Evolutionary conservation across 2,329 filamentous ascomycete genomes (phyloP).

Genomic region (Monosporascus sp.): DNA sequence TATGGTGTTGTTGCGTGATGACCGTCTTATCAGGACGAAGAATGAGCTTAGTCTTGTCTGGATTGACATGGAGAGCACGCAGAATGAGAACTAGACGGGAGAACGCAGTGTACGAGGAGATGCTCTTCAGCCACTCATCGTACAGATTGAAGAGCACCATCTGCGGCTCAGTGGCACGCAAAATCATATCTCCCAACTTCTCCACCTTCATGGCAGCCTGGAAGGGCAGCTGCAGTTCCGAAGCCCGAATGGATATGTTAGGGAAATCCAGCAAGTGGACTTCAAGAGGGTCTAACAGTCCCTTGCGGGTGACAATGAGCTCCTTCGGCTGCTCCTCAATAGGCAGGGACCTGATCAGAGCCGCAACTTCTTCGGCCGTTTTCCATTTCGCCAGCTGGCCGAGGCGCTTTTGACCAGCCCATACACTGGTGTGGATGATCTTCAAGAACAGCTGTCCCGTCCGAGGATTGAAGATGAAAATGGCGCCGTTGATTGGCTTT

Average conservation of each 20-base stretch:
- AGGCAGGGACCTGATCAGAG: conserved; percentile 87
- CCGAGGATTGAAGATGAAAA: conserved; percentile 99
- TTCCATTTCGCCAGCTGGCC: conserved; percentile 99
- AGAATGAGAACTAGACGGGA: conserved; percentile 91
- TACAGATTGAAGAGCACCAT: conserved; percentile 99
- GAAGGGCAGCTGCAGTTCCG: conserved; percentile 94
- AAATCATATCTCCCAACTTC: conserved; percentile 98
- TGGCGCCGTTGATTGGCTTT: conserved; percentile 98
- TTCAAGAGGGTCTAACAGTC: conserved; percentile 91
- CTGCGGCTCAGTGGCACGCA: conserved; percentile 96
- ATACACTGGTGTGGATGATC: conserved; percentile 98
- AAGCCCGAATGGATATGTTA: conserved; percentile 97
- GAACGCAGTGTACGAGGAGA: conserved; percentile 97
- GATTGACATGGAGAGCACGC: conserved; percentile 92
- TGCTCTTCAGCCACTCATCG: conserved; percentile 97
- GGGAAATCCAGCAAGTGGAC: conserved; percentile 97
- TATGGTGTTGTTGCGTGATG: conserved; percentile 97
- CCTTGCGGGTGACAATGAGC: conserved; percentile 95
- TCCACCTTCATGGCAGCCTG: conserved; percentile 99
- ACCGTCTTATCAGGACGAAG: conserved; percentile 95
- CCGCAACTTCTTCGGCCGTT: conserved; percentile 98
- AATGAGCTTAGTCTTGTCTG: conserved; percentile 95
- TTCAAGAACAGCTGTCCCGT: conserved; percentile 97
- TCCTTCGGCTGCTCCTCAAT: conserved; percentile 99
- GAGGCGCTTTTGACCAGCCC: conserved; percentile 98